These are phyloP conservation scores for Tetrapisispora arboricola DNA, from an alignment of 805 yeast genomes.

Conservation along the genomic window DNA sequence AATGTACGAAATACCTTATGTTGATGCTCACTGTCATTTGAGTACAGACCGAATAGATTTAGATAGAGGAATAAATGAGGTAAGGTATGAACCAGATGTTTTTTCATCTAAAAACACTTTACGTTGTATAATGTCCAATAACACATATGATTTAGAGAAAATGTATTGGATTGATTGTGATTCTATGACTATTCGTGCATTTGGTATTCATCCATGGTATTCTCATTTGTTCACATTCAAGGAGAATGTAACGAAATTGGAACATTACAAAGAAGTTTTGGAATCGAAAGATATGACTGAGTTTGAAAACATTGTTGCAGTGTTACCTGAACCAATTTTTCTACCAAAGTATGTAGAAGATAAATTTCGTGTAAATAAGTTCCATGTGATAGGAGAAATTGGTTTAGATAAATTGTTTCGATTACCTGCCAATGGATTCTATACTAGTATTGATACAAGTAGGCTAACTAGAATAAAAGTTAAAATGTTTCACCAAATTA, in stretches of 20 bases:
- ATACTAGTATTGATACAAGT: slow-evolving; percentile 29
- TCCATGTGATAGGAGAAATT: slow-evolving; percentile 68
- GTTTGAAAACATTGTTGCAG: slow-evolving; percentile 30
- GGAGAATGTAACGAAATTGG: slow-evolving; percentile 16
- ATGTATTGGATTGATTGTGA: slow-evolving; percentile 11
- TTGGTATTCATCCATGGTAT: slow-evolving; percentile 93
- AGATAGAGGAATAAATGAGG: background rate
- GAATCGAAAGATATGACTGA: slow-evolving; percentile 22
- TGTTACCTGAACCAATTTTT: slow-evolving; percentile 53
- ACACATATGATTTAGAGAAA: slow-evolving; percentile 21
- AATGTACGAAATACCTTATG: slow-evolving; percentile 8
- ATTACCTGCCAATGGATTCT: slow-evolving; percentile 51
- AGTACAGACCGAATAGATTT: slow-evolving; percentile 4
- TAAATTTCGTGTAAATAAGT: slow-evolving; percentile 9
- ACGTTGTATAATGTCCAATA: slow-evolving; percentile 40
- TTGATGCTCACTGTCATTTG: slow-evolving; percentile 33
- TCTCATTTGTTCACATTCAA: slow-evolving; percentile 47
- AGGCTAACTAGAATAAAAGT: slow-evolving; percentile 42
- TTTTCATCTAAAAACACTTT: slow-evolving; percentile 4
- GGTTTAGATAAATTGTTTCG: slow-evolving; percentile 76
- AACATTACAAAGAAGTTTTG: slow-evolving; percentile 55
- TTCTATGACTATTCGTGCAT: slow-evolving; percentile 26
- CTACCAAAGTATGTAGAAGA: slow-evolving; percentile 29
- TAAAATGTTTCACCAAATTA: slow-evolving; percentile 52
- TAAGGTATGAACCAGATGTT: background rate